phyloP scores from a whole-genome alignment of 306 rosid species.

The Malus sylvestris region DNA sequence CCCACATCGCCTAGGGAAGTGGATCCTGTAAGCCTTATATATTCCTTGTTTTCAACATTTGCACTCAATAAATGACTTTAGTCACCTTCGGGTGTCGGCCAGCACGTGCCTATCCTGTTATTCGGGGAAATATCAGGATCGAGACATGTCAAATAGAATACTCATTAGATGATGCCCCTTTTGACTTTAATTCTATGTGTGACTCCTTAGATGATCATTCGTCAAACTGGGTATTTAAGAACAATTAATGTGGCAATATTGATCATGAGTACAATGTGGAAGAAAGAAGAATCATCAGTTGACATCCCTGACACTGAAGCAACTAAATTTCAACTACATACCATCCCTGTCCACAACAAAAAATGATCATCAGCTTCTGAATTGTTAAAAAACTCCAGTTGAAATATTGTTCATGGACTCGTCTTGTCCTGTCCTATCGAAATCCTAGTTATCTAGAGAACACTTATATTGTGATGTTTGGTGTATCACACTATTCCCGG shows the following conservation, averaged over 20 bases:
- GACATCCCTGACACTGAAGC: not conserved
- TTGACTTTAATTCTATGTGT: too few species aligned
- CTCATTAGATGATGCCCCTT: too few species aligned
- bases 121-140: too few species aligned
- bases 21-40: too few species aligned
- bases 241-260: not conserved
- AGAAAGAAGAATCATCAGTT: not conserved
- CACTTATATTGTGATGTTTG: too few species aligned
- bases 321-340: slow-evolving; percentile 19
- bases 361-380: slow-evolving; percentile 3
- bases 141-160: too few species aligned
- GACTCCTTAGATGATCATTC: not conserved
- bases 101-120: too few species aligned
- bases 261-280: not conserved
- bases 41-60: too few species aligned
- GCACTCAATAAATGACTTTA: too few species aligned
- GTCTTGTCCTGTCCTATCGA: slow-evolving; percentile 18
- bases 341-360: slow-evolving; percentile 26
- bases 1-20: too few species aligned
- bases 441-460: slow-evolving; percentile 6
- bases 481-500: too few species aligned
- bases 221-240: not conserved
- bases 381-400: slow-evolving; percentile 18
- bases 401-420: slow-evolving; percentile 28
- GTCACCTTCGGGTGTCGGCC: too few species aligned